Percentiles rank a stretch among this genome's conserved stretches.
These are phyloP conservation scores for Monosporascus ibericus DNA, from an alignment of 2,329 filamentous ascomycete species.

Conservation along the genomic window DNA sequence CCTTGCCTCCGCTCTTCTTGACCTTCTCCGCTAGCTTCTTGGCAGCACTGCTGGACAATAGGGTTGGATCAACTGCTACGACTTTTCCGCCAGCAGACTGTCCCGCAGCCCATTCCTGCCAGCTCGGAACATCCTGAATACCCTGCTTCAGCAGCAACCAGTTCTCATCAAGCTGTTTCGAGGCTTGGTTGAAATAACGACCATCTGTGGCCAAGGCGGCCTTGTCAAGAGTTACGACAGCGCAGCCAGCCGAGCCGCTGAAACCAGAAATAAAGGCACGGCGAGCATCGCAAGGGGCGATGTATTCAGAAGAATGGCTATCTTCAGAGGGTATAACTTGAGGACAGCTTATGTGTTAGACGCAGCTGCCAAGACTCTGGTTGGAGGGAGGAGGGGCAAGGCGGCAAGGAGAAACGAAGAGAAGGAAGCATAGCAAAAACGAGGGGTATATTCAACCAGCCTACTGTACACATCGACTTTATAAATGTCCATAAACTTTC, in stretches of 20 bases:
- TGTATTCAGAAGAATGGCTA: conserved; percentile 96
- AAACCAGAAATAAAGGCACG: conserved; percentile 92
- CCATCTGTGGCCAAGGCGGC: conserved; percentile 92
- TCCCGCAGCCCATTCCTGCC: conserved; percentile 92
- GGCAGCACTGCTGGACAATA: conserved; percentile 62
- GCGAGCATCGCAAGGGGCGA: conserved; percentile 88
- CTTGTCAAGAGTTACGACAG: conserved; percentile 78
- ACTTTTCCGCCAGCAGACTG: conserved; percentile 80
- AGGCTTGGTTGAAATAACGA: conserved; percentile 95
- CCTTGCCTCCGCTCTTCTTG: conserved; percentile 75
- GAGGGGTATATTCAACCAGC: conserved; percentile 20
- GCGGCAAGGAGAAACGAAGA: not conserved
- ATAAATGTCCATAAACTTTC: conserved; percentile 79
- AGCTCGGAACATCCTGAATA: conserved; percentile 87
- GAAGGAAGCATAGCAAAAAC: not conserved
- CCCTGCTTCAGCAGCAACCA: conserved; percentile 92
- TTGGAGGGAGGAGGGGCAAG: not conserved
- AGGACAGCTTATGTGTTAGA: conserved; percentile 4
- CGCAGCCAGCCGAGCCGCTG: conserved; percentile 89
- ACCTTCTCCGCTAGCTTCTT: conserved; percentile 79
- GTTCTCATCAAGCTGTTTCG: conserved; percentile 83
- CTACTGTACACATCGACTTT: conserved; percentile 90
- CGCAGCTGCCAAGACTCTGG: conserved; percentile 13
- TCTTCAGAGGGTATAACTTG: conserved; percentile 94
- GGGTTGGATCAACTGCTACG: conserved; percentile 84